A percentile compares a stretch with the other conserved stretches of the same genome.
Conservation (phyloP, 2,329 filamentous ascomycete species). For the Aspergillus ustus region DNA sequence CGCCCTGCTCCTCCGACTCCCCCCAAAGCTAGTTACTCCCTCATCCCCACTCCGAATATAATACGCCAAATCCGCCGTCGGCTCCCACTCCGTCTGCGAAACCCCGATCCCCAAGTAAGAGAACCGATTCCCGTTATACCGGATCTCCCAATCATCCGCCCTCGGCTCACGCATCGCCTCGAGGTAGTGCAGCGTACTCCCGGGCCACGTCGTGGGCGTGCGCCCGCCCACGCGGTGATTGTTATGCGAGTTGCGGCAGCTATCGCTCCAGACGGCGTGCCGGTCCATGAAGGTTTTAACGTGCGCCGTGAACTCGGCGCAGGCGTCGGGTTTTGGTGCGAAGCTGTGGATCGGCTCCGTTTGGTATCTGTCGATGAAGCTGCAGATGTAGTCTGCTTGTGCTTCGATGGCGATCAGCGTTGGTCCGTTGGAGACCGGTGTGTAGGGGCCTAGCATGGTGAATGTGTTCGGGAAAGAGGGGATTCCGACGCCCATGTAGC, state of each 20-base stretch:
- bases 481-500: slow-evolving; percentile 52
- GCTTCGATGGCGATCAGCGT: slow-evolving; percentile 43
- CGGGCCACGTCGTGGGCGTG: slow-evolving; percentile 27
- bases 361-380: slow-evolving; percentile 41
- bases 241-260: slow-evolving; percentile 44
- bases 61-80: background rate
- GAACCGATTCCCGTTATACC: slow-evolving; percentile 22
- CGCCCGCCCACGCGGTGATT: slow-evolving; percentile 29
- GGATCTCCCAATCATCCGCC: slow-evolving; percentile 28
- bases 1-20: background rate
- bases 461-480: slow-evolving; percentile 54
- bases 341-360: slow-evolving; percentile 37
- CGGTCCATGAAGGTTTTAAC: slow-evolving; percentile 36
- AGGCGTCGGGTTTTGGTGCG: slow-evolving; percentile 40
- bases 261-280: slow-evolving; percentile 37
- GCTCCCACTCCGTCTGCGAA: slow-evolving; percentile 34
- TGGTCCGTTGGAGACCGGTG: slow-evolving; percentile 48
- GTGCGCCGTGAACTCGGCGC: slow-evolving; percentile 37
- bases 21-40: too few species aligned
- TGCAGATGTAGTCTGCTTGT: slow-evolving; percentile 47
- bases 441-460: slow-evolving; percentile 37
- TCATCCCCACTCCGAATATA: background rate
- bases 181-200: slow-evolving; percentile 28
- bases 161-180: slow-evolving; percentile 23
- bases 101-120: slow-evolving; percentile 26